phyloP scores from a whole-genome alignment of 202 grass and related monocot genomes.

The Bolboschoenoplectus hybrid region DNA sequence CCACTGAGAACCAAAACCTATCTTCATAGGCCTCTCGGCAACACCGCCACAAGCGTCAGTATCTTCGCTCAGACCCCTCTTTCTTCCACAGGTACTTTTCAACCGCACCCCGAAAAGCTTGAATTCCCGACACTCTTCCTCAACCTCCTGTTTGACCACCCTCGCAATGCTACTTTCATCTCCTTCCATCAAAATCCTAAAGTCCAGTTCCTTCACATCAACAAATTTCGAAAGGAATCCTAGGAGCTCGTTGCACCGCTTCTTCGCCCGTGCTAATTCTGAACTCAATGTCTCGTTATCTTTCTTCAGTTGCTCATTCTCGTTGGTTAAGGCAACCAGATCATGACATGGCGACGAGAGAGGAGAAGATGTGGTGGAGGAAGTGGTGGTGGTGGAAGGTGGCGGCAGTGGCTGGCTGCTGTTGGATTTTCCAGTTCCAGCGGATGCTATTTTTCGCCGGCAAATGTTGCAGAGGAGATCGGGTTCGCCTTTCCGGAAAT shows the following conservation, averaged over 20 bases:
- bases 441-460: constrained; percentile 70
- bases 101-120: constrained; percentile 87
- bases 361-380: constrained; percentile 58
- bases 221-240: constrained; percentile 79
- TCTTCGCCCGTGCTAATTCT: constrained; percentile 63
- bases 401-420: constrained; percentile 44
- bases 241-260: constrained; percentile 72
- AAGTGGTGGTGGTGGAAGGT: constrained; percentile 41
- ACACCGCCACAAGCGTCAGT: constrained; percentile 33
- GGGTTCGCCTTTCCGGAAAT: constrained; percentile 83
- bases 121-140: constrained; percentile 41
- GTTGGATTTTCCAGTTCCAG: constrained; percentile 47
- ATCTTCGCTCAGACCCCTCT: constrained; percentile 62
- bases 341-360: constrained; percentile 21
- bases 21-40: constrained; percentile 62
- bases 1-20: constrained; percentile 30
- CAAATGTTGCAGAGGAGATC: constrained; percentile 87
- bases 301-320: constrained; percentile 80
- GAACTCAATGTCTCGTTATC: constrained; percentile 57
- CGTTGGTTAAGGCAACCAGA: constrained; percentile 47
- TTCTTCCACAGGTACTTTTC: constrained; percentile 48
- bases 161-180: constrained; percentile 25
- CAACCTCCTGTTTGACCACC: neutral
- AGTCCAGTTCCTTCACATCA: constrained; percentile 66
- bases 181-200: constrained; percentile 52